Conservation (phyloP, 106 monocot genomes). For the Posidonia australis region DNA sequence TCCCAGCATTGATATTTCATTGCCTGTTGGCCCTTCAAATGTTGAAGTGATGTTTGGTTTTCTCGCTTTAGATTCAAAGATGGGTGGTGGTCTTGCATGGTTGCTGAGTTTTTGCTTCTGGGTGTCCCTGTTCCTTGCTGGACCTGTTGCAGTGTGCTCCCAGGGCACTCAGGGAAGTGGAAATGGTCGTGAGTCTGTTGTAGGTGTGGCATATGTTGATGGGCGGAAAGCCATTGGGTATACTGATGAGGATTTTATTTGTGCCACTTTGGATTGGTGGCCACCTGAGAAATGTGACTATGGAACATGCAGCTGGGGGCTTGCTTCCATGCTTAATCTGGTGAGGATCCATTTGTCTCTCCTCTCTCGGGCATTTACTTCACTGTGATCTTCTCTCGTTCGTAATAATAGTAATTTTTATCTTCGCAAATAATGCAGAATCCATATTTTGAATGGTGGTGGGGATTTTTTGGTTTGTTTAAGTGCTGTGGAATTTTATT, state of each 20-base stretch:
- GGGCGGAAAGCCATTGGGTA: slow-evolving; percentile 41
- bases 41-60: background rate
- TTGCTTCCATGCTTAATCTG: slow-evolving; percentile 79
- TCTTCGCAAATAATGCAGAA: too few relatives aligned
- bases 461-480: too few relatives aligned
- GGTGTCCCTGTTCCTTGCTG: background rate
- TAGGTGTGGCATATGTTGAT: slow-evolving; percentile 34
- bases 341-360: too few relatives aligned
- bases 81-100: background rate
- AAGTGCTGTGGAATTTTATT: background rate
- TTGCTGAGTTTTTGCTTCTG: slow-evolving; percentile 1
- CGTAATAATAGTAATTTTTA: background rate
- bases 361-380: background rate
- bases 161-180: background rate
- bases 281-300: slow-evolving; percentile 97
- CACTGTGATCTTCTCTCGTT: background rate
- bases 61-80: background rate
- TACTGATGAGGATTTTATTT: slow-evolving; percentile 66
- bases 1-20: background rate
- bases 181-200: slow-evolving; percentile 11
- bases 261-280: slow-evolving; percentile 98
- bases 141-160: background rate
- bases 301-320: slow-evolving; percentile 88
- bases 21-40: background rate
- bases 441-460: background rate